Base-by-base conservation (phyloP, 2,329 filamentous ascomycete genomes). In the Monascus ruber region DNA sequence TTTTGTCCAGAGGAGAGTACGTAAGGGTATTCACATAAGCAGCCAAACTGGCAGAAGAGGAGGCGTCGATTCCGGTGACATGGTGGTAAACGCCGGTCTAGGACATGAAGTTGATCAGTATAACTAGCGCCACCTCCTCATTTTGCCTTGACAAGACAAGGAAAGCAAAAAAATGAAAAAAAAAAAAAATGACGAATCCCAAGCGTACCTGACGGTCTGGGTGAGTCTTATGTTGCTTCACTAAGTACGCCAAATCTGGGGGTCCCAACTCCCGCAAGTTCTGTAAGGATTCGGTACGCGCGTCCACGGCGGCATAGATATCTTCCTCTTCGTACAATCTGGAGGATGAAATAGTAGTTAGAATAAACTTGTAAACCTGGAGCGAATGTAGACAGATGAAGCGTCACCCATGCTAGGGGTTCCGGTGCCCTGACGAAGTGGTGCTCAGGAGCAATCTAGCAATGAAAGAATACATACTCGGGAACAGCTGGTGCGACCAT, bases 11-110 rank as follows among this genome's bases (percentile, higher is more conserved):
- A 39, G 89, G 84, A 47, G 83, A 83, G 66, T 95, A 93, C 34
- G 88, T 95, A 44, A 98, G 73, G 31, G 89, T 96, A 65, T 96
- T 98, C 67, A 98, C 94, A 65, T 98, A 98, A 51, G 91, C 91
- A 32, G 91, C 91, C 43, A 98, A 70, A 66, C 89, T 96, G 42
- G 91, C 91, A 6, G 91, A 96, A 5, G 91, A 96, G 2, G 91
- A 98, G 36, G 91, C 91, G 66, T 98, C 91, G 57, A 95, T 81
- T 44, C 91, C 91, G 31, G 87, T 94, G 52, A 95, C 88, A 79
- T 98, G 91, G 63, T 98, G 91, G 61, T 98, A 98, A 40, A 95
- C 81, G 43, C 91, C 91, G 45, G 80, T 81, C 84, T 95, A 52
- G 17, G 17, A 17, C 17, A 17, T 17, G 17, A 17, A 24, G 46